phyloP scores from a whole-genome alignment of 371 early-diverging fungal species.

The Mucor velutinosus region DNA sequence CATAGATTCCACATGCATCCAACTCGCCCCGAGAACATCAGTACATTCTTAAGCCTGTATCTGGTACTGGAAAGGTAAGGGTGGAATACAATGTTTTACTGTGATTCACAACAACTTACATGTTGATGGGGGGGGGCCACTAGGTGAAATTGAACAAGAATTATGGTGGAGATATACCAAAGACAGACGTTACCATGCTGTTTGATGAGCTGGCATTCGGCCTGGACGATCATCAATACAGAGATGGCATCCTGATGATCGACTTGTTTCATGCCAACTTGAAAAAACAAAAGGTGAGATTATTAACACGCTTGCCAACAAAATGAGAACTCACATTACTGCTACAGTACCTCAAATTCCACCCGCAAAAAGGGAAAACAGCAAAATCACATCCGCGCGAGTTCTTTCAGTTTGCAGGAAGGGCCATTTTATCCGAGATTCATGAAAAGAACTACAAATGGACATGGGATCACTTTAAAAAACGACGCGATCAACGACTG shows the following conservation, averaged over 20 bases:
- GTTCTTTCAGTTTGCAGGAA: constrained; percentile 80
- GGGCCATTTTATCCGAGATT: constrained; percentile 73
- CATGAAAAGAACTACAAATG: constrained; percentile 71
- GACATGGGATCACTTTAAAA: constrained; percentile 74
- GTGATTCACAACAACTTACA: no score
- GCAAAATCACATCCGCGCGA: constrained; percentile 72
- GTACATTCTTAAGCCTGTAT: constrained; percentile 81
- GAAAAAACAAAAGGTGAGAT: constrained; percentile 67
- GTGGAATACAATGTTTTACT: not conserved
- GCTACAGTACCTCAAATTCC: constrained; percentile 68
- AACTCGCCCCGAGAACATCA: constrained; percentile 43
- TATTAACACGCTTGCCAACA: not conserved
- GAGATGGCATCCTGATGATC: constrained; percentile 65
- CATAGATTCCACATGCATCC: constrained; percentile 39
- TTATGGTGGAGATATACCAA: constrained; percentile 49
- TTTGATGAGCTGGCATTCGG: constrained; percentile 85
- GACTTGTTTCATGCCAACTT: constrained; percentile 71
- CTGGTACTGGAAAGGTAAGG: constrained; percentile 77
- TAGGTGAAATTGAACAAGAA: constrained; percentile 59
- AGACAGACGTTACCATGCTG: constrained; percentile 55
- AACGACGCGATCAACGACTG: constrained; percentile 71
- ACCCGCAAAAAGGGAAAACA: constrained; percentile 66
- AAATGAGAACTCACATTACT: not conserved
- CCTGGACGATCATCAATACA: constrained; percentile 79
- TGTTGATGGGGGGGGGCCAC: not conserved